These are phyloP conservation scores for Microbotryum silenes-acaulis DNA, from an alignment of 1,284 basidiomycete species.

Conservation along the genomic window DNA sequence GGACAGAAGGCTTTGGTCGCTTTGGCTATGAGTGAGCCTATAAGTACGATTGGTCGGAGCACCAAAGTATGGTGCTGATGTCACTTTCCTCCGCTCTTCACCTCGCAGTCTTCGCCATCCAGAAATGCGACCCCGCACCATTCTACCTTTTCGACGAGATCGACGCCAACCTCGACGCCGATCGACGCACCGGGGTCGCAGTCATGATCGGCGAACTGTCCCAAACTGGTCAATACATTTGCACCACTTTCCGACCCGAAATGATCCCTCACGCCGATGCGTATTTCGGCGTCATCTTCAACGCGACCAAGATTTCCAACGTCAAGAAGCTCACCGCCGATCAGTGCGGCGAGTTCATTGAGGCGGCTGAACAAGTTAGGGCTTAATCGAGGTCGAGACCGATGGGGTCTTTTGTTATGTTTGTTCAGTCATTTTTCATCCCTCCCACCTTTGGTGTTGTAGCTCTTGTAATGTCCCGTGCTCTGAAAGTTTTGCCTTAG, in stretches of 20 bases:
- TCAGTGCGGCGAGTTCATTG: slow-evolving; percentile 28
- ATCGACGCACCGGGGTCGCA: slow-evolving; percentile 93
- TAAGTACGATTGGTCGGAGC: not conserved
- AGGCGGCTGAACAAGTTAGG: slow-evolving; percentile 8
- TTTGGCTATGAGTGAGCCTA: slow-evolving; percentile 66
- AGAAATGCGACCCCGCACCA: slow-evolving; percentile 97
- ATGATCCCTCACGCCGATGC: slow-evolving; percentile 92
- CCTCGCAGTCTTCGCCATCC: slow-evolving; percentile 82
- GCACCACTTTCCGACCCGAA: slow-evolving; percentile 95
- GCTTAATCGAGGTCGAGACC: not conserved
- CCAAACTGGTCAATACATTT: slow-evolving; percentile 88
- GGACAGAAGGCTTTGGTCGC: slow-evolving; percentile 98
- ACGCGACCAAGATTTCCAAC: slow-evolving; percentile 78
- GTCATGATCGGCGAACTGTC: slow-evolving; percentile 92
- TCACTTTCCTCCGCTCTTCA: not conserved
- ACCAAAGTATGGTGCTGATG: not conserved
- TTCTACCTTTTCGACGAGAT: slow-evolving; percentile 99
- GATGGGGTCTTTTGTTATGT: too few species aligned
- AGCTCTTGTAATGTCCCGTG: too few species aligned
- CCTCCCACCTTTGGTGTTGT: too few species aligned
- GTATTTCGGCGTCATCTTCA: slow-evolving; percentile 98
- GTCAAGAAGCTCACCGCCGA: slow-evolving; percentile 48
- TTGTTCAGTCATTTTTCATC: too few species aligned
- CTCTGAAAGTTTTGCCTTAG: too few species aligned
- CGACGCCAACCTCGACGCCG: slow-evolving; percentile 94